Evolutionary conservation across 108 stramenopile genomes (phyloP).

Genomic region (Skeletonema marinoi): DNA sequence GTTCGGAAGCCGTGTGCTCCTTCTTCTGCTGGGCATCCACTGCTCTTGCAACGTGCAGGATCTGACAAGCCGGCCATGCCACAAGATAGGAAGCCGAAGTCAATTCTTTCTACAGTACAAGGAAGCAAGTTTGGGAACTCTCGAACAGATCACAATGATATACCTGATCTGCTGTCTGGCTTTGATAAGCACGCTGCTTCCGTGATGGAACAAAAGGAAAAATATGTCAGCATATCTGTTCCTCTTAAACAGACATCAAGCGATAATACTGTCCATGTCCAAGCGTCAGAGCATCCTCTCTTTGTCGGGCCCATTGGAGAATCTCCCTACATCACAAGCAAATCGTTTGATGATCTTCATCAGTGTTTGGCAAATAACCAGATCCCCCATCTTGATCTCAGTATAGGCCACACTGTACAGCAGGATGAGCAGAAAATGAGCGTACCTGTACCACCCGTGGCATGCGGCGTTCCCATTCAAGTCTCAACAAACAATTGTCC

Average conservation of each 20-base stretch:
- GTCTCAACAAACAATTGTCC: neutral
- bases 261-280: too few species aligned
- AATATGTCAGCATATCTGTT: too few species aligned
- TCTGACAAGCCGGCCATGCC: neutral
- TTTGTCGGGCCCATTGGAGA: conserved; percentile 32
- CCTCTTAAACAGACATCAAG: too few species aligned
- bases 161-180: conserved; percentile 39
- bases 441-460: neutral
- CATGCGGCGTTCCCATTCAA: neutral
- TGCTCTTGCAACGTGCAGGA: neutral
- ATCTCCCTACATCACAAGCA: conserved; percentile 48
- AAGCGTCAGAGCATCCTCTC: conserved; percentile 19
- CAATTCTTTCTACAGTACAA: neutral
- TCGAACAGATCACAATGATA: conserved; percentile 10
- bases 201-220: conserved; percentile 1
- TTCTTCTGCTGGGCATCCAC: neutral
- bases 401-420: neutral
- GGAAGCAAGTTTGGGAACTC: neutral
- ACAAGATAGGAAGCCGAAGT: neutral
- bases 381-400: conserved; percentile 34
- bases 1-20: neutral
- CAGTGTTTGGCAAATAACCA: conserved; percentile 23
- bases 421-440: neutral
- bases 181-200: conserved; percentile 44
- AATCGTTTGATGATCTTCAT: conserved; percentile 43